Percentiles rank a stretch among this genome's conserved stretches.
phyloP scores from a whole-genome alignment of 176 grass and related monocot genomes.

The Eremochloa ophiuroides region DNA sequence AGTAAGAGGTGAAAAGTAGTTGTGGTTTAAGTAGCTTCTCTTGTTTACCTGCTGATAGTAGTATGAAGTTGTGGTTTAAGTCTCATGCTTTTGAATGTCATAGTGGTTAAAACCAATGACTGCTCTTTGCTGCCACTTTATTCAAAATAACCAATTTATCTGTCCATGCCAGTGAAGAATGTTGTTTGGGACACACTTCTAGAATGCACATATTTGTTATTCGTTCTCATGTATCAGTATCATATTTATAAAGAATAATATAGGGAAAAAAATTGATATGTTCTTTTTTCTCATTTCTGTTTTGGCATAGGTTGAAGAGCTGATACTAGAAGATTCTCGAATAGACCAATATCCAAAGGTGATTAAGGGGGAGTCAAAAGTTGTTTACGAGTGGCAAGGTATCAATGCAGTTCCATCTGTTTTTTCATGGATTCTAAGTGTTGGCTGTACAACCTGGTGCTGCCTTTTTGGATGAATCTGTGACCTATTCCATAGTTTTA shows the following conservation, averaged over 20 bases:
- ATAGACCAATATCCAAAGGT: slow-evolving; percentile 89
- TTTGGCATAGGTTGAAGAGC: slow-evolving; percentile 74
- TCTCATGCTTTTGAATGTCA: background rate
- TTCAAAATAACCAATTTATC: background rate
- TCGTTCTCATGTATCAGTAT: background rate
- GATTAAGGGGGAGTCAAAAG: slow-evolving; percentile 86
- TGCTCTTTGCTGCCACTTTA: background rate
- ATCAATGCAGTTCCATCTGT: background rate
- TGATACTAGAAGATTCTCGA: slow-evolving; percentile 83
- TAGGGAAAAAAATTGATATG: background rate
- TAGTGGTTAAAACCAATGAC: background rate
- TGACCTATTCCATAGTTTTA: background rate
- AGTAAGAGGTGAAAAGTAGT: background rate
- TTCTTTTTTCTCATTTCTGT: slow-evolving; percentile 2
- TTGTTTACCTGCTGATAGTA: too few relatives aligned
- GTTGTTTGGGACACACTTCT: background rate
- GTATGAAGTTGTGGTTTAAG: background rate
- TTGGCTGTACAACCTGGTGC: background rate
- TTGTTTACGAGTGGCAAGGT: slow-evolving; percentile 97
- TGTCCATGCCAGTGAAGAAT: background rate
- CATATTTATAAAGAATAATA: background rate
- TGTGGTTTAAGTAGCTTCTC: background rate
- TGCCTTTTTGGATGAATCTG: background rate
- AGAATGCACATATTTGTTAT: background rate
- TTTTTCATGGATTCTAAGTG: background rate